Evolutionary conservation across 805 yeast species (phyloP), one percentile per base, ranked within the genome.

Genomic region (Monosporozyma siamensis): DNA sequence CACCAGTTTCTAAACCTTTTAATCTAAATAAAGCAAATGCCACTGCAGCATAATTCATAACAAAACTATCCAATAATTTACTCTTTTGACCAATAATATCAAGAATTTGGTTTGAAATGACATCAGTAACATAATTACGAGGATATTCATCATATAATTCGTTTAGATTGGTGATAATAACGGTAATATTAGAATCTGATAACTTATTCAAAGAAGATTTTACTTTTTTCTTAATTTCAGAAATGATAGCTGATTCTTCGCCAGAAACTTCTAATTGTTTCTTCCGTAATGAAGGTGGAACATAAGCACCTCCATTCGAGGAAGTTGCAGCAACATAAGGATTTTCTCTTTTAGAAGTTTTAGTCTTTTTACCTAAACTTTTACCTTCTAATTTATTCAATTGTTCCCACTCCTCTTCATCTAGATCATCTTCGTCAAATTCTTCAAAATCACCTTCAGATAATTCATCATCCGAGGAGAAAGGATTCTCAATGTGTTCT

Each of bases 1-100:
- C 98, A 46, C 95, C 97, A 59, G 87, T 82, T 48, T 87, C 95
- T 30, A 80, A 76, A 17, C 98, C 97, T 51, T 84, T 83, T 17
- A 79, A 55, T 46, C 83, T 72, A 64, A 83, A 87, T 20, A 92
- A 59, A 1, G 95, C 81, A 18, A 80, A 80, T 2, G 80, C 74
- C 6, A 87, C 69, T 5, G 87, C 80, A 1, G 95, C 82, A 59
- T 90, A 89, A 25, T 85, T 69, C 46, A 82, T 74, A 31, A 89
- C 76, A 58, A 87, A 86, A 1, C 83, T 75, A 48, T 89, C 97
- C 39, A 87, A 65, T 39, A 88, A 64, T 38, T 82, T 72, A 3
- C 81, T 80, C 23, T 80, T 81, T 24, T 72, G 70, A 8, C 74
- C 63, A 11, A 88, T 72, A 48, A 85, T 77, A 25, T 80, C 85